phyloP scores from a whole-genome alignment of 768 basidiomycete genomes.

The Amanita muscaria region DNA sequence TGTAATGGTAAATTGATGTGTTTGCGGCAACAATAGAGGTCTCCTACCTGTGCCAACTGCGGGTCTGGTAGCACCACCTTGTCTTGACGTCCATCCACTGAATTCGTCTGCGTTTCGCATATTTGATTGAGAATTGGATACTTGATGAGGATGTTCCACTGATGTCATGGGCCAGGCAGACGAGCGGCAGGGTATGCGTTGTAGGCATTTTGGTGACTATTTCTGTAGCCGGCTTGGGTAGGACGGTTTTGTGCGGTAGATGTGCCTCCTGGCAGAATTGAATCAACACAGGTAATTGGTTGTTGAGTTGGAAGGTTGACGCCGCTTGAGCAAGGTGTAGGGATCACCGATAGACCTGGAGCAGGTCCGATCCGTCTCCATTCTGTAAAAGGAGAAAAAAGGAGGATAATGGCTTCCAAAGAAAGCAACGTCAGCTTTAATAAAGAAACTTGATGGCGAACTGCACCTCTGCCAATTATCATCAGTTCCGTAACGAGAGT shows the following conservation, averaged over 20 bases:
- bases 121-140: slow-evolving; percentile 1
- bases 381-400: slow-evolving; percentile 21
- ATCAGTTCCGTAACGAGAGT: slow-evolving; percentile 67
- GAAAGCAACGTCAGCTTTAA: slow-evolving; percentile 49
- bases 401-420: slow-evolving; percentile 47
- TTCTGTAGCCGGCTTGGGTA: background rate
- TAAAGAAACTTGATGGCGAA: slow-evolving; percentile 5
- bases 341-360: slow-evolving; percentile 34
- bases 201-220: background rate
- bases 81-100: slow-evolving; percentile 9
- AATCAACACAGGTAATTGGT: too few species aligned
- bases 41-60: slow-evolving; percentile 11
- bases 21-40: slow-evolving; percentile 20
- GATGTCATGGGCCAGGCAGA: background rate
- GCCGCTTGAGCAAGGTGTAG: background rate
- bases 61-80: slow-evolving; percentile 8
- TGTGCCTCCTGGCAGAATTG: too few species aligned
- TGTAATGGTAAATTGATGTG: slow-evolving; percentile 31
- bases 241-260: background rate
- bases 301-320: too few species aligned
- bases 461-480: slow-evolving; percentile 80
- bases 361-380: slow-evolving; percentile 40
- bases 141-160: slow-evolving; percentile 5
- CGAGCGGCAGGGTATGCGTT: background rate
- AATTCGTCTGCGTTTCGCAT: slow-evolving; percentile 12